Evolutionary conservation across 768 basidiomycete species (phyloP).

Genomic region (Asterophora lycoperdoides): DNA sequence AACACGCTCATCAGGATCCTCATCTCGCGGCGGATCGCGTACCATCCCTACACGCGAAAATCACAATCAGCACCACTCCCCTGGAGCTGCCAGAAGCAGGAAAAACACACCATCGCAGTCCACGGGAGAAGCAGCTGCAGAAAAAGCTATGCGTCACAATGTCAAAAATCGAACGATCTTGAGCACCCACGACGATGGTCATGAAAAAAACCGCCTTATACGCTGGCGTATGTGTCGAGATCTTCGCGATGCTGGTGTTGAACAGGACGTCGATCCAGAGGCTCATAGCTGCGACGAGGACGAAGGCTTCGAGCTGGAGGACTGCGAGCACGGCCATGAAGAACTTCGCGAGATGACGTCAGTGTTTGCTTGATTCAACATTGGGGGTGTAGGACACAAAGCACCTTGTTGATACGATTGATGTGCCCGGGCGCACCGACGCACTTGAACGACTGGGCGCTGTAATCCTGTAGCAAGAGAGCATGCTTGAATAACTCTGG

Average conservation of each 20-base stretch:
- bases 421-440: constrained; percentile 51
- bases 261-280: constrained; percentile 56
- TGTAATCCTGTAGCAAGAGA: constrained; percentile 43
- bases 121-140: constrained; percentile 40
- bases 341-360: no score
- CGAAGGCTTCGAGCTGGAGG: constrained; percentile 51
- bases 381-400: no score
- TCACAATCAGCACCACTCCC: no score
- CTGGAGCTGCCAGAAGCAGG: no score
- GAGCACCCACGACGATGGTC: constrained; percentile 39
- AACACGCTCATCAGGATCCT: constrained; percentile 39
- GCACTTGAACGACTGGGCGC: constrained; percentile 42
- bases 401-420: constrained; percentile 46
- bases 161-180: no score
- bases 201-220: constrained; percentile 44
- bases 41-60: constrained; percentile 42
- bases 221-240: constrained; percentile 36
- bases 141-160: no score
- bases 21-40: constrained; percentile 44
- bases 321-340: constrained; percentile 52
- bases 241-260: constrained; percentile 38
- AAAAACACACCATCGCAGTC: constrained; percentile 41
- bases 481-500: no score
- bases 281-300: constrained; percentile 44
- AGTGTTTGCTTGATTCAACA: no score